A percentile compares a stretch with the other conserved stretches of the same genome.
Conservation (phyloP, 2,329 filamentous ascomycete species). For the Cladosporium austrohemisphaericum region DNA sequence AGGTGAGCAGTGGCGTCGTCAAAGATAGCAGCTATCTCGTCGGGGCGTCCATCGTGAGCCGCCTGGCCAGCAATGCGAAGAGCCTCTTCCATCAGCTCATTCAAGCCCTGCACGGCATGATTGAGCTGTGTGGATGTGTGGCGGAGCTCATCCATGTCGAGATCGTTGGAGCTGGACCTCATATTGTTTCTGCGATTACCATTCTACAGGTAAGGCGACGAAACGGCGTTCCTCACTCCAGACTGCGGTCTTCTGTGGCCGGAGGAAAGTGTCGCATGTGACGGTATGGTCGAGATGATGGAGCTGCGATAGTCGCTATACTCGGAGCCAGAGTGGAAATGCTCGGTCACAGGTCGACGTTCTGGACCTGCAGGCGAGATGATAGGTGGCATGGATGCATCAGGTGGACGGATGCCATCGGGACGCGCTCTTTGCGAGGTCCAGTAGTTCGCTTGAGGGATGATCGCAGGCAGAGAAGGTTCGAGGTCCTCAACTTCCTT, state of each 20-base stretch:
- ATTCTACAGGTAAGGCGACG: constrained; percentile 8
- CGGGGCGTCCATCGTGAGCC: constrained; percentile 30
- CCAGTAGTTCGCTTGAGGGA: background rate
- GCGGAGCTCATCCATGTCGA: constrained; percentile 6
- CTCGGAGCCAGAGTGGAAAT: background rate
- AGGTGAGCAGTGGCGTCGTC: constrained; percentile 37
- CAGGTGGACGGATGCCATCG: no score
- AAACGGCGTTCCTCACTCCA: background rate
- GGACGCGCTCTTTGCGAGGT: background rate
- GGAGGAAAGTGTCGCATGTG: constrained; percentile 1
- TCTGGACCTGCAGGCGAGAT: background rate
- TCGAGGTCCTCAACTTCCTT: background rate
- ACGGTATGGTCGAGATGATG: background rate
- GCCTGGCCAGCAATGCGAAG: constrained; percentile 35
- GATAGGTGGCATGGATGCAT: background rate
- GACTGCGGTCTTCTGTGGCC: constrained; percentile 1
- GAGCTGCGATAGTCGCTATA: constrained; percentile 11
- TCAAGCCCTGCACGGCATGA: constrained; percentile 37
- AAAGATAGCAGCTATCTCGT: constrained; percentile 40
- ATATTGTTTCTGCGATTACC: background rate
- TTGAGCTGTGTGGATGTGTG: constrained; percentile 18
- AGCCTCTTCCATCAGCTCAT: constrained; percentile 43
- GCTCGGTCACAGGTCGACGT: background rate
- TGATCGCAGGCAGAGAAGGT: background rate
- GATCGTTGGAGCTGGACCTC: background rate